phyloP scores from a whole-genome alignment of 345 rosid species.

The Hypericum perforatum region DNA sequence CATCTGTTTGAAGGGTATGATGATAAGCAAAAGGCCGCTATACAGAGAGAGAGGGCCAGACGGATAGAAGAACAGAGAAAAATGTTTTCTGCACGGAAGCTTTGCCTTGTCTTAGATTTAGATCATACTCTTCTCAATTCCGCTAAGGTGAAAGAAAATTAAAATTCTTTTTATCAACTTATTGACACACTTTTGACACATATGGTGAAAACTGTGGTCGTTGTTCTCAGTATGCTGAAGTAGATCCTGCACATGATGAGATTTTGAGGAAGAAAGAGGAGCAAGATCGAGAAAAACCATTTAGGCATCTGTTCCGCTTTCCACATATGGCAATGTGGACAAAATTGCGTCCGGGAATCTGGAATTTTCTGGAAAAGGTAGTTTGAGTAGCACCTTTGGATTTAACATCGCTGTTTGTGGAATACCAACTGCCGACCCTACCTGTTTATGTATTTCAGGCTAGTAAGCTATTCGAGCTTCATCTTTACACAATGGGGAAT shows the following conservation, averaged over 20 bases:
- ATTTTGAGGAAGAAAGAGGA: constrained; percentile 88
- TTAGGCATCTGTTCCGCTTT: constrained; percentile 79
- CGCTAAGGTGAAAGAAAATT: constrained; percentile 53
- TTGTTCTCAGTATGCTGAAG: constrained; percentile 61
- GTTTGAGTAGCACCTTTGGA: not conserved
- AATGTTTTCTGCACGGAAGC: constrained; percentile 79
- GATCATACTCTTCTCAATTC: constrained; percentile 99
- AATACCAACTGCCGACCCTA: constrained; percentile 3
- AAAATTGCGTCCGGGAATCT: constrained; percentile 90
- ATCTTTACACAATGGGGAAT: constrained; percentile 99
- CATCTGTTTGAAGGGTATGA: constrained; percentile 86
- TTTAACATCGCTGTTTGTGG: not conserved
- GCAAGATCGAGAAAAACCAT: constrained; percentile 80
- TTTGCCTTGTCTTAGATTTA: constrained; percentile 91
- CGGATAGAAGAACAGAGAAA: constrained; percentile 94
- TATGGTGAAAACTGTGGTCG: no score
- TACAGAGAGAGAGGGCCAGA: constrained; percentile 84
- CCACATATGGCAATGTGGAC: constrained; percentile 99
- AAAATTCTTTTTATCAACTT: not conserved
- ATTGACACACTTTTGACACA: not conserved
- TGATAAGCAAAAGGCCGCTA: constrained; percentile 78
- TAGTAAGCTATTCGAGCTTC: constrained; percentile 79
- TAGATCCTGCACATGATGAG: constrained; percentile 76
- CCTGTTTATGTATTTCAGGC: constrained; percentile 43
- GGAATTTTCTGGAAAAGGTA: constrained; percentile 94